Evolutionary conservation across 441 rosid species (phyloP).

Genomic region (Adansonia grandidieri): DNA sequence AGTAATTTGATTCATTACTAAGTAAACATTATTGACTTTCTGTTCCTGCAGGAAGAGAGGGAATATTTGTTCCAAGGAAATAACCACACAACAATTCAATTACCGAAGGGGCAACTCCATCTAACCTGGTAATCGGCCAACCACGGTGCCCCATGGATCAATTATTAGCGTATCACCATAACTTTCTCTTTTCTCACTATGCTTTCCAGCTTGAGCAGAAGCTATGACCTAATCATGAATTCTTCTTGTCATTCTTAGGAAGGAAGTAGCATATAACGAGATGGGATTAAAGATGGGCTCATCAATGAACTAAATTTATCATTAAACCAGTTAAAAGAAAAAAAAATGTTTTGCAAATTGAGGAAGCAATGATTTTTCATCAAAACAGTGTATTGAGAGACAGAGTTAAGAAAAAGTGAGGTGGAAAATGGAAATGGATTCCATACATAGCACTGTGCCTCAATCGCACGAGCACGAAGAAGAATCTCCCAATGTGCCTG

Average conservation of each 20-base stretch:
- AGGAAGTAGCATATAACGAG: slow-evolving; percentile 16
- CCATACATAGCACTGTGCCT: slow-evolving; percentile 94
- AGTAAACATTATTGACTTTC: not conserved
- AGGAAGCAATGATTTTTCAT: slow-evolving; percentile 3
- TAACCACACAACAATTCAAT: not conserved
- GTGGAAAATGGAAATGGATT: slow-evolving; percentile 5
- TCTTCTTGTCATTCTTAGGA: slow-evolving; percentile 20
- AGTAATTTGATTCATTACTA: not conserved
- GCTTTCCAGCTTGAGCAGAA: slow-evolving; percentile 92
- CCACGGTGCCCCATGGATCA: slow-evolving; percentile 92
- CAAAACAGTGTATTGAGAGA: not conserved
- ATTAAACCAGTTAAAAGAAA: not conserved
- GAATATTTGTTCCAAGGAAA: not conserved
- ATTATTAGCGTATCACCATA: slow-evolving; percentile 86
- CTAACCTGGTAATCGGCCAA: slow-evolving; percentile 85
- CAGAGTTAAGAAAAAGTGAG: slow-evolving; percentile 10
- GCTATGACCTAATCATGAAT: slow-evolving; percentile 70
- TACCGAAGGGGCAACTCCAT: not conserved
- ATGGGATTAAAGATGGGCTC: not conserved
- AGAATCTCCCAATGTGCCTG: slow-evolving; percentile 98
- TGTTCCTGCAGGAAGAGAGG: not conserved
- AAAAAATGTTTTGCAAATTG: not conserved
- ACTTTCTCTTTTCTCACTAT: slow-evolving; percentile 87
- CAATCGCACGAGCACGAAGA: slow-evolving; percentile 91
- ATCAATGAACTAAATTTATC: slow-evolving; percentile 16